These are phyloP conservation scores for Fusarium sororula DNA, from an alignment of 2,329 filamentous ascomycete genomes.

Conservation along the genomic window DNA sequence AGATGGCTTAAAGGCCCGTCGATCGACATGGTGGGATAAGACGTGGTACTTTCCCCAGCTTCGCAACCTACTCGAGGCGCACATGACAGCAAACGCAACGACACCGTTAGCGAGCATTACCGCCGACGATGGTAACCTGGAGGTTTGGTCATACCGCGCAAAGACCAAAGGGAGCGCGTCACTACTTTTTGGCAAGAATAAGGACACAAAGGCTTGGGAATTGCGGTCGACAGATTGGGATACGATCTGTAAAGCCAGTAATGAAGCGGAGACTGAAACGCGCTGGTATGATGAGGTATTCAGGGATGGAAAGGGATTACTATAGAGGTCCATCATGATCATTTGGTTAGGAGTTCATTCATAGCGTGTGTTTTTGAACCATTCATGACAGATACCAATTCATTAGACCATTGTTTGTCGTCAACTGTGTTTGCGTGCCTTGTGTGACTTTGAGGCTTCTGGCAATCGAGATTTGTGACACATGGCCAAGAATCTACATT, in stretches of 20 bases:
- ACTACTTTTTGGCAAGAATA: slow-evolving; percentile 36
- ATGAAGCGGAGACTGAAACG: slow-evolving; percentile 15
- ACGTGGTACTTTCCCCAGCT: slow-evolving; percentile 42
- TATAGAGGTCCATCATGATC: slow-evolving; percentile 14
- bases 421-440: neutral
- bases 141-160: slow-evolving; percentile 25
- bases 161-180: slow-evolving; percentile 14
- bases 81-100: slow-evolving; percentile 24
- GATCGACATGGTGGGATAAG: slow-evolving; percentile 39
- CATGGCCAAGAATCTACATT: neutral
- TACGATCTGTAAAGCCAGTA: slow-evolving; percentile 29
- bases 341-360: slow-evolving; percentile 24
- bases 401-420: neutral
- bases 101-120: slow-evolving; percentile 21
- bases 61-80: slow-evolving; percentile 31
- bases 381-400: slow-evolving; percentile 16
- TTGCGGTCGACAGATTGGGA: slow-evolving; percentile 33
- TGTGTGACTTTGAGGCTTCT: neutral
- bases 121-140: slow-evolving; percentile 17
- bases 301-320: slow-evolving; percentile 31
- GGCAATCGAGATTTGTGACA: neutral
- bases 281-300: slow-evolving; percentile 39
- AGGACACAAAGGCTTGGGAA: slow-evolving; percentile 26
- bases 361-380: slow-evolving; percentile 30
- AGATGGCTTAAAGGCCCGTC: slow-evolving; percentile 36